Evolutionary conservation across 1,139 yeast genomes (phyloP), one percentile per base, ranked within the genome.

Genomic region (Pichia sp.): DNA sequence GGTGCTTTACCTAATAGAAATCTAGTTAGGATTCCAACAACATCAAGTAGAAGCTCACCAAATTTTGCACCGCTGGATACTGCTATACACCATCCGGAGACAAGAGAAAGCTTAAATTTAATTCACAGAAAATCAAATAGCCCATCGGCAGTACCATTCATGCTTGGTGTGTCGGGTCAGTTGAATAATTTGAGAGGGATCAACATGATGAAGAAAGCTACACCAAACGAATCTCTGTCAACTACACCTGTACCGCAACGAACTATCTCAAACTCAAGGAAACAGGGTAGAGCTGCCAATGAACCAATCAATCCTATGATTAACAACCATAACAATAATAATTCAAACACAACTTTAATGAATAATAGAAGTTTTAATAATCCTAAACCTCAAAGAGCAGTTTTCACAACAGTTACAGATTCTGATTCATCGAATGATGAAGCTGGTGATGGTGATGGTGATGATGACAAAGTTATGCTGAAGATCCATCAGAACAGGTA

Each of bases 171-270:
- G 5, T 15, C 44, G 1, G 37, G 23, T 25, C 44, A 45, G 27
- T 23, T 29, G 7, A 50, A 45, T 41, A 22, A 16, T 3, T n/a
- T 44, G 11, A 50, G 53, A 30, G 52, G 50, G 23, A 29, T 15
- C 7, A 30, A 41, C 9, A 16, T n/a, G 2, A 46, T 41, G 11
- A 25, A 25, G 1, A 46, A 24, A 34, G n/a, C 30, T 2, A 40
- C 48, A 7, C 48, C 50, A 6, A 27, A 29, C 4, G 45, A 40
- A 5, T 26, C 45, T 3, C 15, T 43, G 5, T 32, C 38, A 18
- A 24, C 16, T 9, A 12, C 37, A 39, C 23, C 20, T 16, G 35
- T 9, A 2, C 15, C 22, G 8, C 44, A 36, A 22, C 22, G 42
- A 30, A 45, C 34, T 25, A 38, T 44, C 7, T 15, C 23, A 24